phyloP scores from a whole-genome alignment of 192 early-diverging fungal species.

The Backusella mclennaniae region DNA sequence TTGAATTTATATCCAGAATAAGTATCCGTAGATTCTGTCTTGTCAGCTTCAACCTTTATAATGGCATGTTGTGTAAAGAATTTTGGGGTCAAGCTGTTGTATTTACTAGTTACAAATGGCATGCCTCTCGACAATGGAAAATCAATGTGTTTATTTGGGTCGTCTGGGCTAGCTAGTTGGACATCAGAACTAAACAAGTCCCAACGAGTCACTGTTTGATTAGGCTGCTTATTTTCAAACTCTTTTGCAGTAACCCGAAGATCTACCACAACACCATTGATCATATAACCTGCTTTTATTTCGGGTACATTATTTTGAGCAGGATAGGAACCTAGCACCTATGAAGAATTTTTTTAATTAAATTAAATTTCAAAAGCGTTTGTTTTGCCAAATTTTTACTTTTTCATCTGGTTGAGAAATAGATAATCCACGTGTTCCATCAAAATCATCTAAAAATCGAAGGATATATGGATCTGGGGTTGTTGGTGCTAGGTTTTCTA shows the following conservation, averaged over 20 bases:
- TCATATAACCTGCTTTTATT: slow-evolving; percentile 21
- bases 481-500: slow-evolving; percentile 28
- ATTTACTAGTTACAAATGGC: slow-evolving; percentile 33
- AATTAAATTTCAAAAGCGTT: not conserved
- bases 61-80: slow-evolving; percentile 34
- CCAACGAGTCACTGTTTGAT: slow-evolving; percentile 23
- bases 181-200: slow-evolving; percentile 26
- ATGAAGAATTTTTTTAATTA: slow-evolving; percentile 2
- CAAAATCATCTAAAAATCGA: slow-evolving; percentile 27
- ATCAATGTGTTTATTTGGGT: slow-evolving; percentile 1
- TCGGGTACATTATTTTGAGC: slow-evolving; percentile 32
- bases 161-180: slow-evolving; percentile 1
- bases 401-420: slow-evolving; percentile 25
- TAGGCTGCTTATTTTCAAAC: slow-evolving; percentile 12
- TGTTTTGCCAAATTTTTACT: not conserved
- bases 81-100: slow-evolving; percentile 32
- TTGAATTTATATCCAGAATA: slow-evolving; percentile 27
- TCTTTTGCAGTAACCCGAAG: slow-evolving; percentile 29
- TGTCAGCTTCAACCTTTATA: slow-evolving; percentile 11
- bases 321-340: slow-evolving; percentile 24
- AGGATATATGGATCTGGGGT: slow-evolving; percentile 37
- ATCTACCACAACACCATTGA: slow-evolving; percentile 30
- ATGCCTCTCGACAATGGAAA: slow-evolving; percentile 35
- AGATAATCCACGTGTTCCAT: slow-evolving; percentile 30
- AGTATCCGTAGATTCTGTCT: not conserved